These are phyloP conservation scores for Rosa rugosa DNA, from an alignment of 306 rosid genomes.

Conservation along the genomic window DNA sequence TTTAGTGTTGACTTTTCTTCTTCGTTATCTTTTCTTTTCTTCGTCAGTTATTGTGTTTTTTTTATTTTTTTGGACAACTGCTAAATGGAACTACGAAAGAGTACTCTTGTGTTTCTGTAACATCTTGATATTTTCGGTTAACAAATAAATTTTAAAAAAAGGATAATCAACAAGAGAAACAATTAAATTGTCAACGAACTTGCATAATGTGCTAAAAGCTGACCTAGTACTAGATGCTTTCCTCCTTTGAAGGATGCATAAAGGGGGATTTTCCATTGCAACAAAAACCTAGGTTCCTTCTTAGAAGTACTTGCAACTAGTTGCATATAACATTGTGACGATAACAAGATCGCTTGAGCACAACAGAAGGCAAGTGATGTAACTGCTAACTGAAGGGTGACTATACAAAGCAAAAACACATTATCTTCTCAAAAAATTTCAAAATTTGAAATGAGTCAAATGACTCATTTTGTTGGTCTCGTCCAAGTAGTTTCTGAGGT, in stretches of 20 bases:
- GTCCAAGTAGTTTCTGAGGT: conserved; percentile 87
- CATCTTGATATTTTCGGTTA: not conserved
- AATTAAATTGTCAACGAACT: too few species aligned
- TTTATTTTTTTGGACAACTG: not conserved
- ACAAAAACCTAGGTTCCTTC: too few species aligned
- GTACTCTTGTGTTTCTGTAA: not conserved
- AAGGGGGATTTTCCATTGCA: not conserved
- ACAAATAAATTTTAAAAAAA: too few species aligned
- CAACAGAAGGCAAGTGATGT: too few species aligned
- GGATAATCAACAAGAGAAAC: too few species aligned
- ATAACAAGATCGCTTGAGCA: too few species aligned
- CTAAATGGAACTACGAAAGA: too few species aligned
- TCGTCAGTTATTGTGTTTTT: not conserved
- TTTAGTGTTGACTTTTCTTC: too few species aligned
- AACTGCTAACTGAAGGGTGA: too few species aligned
- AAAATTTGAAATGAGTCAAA: conserved; percentile 6
- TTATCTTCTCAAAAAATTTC: not conserved
- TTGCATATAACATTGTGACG: not conserved
- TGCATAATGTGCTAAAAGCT: too few species aligned
- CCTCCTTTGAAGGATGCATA: not conserved
- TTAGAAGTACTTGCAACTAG: not conserved
- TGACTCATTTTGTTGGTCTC: conserved; percentile 45
- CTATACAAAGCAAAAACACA: not conserved
- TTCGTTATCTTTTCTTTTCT: not conserved
- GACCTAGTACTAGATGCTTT: not conserved